These are phyloP conservation scores for Musa beccarii DNA, from an alignment of 176 grass and related monocot species.

Conservation along the genomic window DNA sequence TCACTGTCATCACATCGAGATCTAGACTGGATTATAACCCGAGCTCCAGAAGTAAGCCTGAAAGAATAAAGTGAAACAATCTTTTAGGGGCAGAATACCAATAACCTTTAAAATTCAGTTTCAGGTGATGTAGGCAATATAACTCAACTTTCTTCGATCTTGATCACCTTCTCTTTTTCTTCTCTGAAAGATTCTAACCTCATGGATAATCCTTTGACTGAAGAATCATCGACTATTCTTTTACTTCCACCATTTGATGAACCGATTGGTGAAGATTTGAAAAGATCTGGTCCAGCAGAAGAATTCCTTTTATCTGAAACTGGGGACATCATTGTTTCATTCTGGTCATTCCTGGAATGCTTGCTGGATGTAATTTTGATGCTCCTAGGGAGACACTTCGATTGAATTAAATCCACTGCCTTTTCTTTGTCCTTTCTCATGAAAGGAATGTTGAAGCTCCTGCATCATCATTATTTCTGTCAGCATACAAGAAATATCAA, in stretches of 20 bases:
- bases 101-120: not conserved
- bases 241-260: conserved; percentile 67
- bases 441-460: conserved; percentile 33
- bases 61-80: conserved; percentile 16
- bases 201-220: conserved; percentile 52
- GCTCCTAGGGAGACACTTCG: conserved; percentile 65
- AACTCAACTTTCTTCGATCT: conserved; percentile 99
- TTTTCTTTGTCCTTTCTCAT: conserved; percentile 42
- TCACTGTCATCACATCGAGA: conserved; percentile 66
- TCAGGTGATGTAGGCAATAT: conserved; percentile 6
- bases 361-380: conserved; percentile 72
- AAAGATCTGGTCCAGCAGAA: conserved; percentile 35
- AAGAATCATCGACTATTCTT: conserved; percentile 52
- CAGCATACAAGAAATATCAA: not conserved
- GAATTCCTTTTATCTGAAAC: conserved; percentile 36
- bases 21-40: conserved; percentile 81
- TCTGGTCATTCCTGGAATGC: conserved; percentile 43
- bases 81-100: conserved; percentile 8
- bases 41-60: conserved; percentile 98
- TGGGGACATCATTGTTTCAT: conserved; percentile 54
- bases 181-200: conserved; percentile 70
- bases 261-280: conserved; percentile 48
- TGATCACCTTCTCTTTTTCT: conserved; percentile 75
- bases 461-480: conserved; percentile 2
- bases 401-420: conserved; percentile 27